Conservation (phyloP, 129 eudicot genomes). For the Apium graveolens region DNA sequence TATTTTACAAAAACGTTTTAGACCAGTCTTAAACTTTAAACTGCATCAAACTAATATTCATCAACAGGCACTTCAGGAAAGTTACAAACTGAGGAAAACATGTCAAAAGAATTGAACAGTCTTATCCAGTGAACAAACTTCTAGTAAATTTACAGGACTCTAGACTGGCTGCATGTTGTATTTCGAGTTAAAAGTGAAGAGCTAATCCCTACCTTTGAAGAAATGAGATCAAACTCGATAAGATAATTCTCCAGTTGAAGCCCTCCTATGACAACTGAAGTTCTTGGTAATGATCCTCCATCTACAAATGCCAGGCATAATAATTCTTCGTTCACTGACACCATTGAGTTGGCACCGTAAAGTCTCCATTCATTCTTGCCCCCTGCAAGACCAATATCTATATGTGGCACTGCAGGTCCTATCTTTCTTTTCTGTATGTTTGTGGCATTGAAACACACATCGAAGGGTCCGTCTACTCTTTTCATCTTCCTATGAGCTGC, state of each 20-base stretch:
- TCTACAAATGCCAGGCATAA: slow-evolving; percentile 18
- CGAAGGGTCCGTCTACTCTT: slow-evolving; percentile 23
- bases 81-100: no score
- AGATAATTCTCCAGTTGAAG: slow-evolving; percentile 36
- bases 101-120: no score
- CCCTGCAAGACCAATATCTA: slow-evolving; percentile 4
- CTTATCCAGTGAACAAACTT: background rate
- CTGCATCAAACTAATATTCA: no score
- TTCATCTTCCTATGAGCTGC: slow-evolving; percentile 22
- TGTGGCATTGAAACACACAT: background rate
- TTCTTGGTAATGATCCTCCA: slow-evolving; percentile 15
- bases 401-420: background rate
- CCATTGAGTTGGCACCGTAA: slow-evolving; percentile 9
- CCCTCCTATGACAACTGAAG: slow-evolving; percentile 34
- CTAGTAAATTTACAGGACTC: background rate
- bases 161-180: slow-evolving; percentile 19
- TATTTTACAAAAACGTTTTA: no score
- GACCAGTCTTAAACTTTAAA: no score
- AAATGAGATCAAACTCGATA: slow-evolving; percentile 25
- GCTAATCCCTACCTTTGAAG: slow-evolving; percentile 27
- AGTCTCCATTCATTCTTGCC: background rate
- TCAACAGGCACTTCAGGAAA: no score
- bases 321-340: background rate
- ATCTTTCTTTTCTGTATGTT: background rate
- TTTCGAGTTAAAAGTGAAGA: slow-evolving; percentile 16